Conservation (phyloP, 148 eudicot genomes). For the Diospyros lotus region DNA sequence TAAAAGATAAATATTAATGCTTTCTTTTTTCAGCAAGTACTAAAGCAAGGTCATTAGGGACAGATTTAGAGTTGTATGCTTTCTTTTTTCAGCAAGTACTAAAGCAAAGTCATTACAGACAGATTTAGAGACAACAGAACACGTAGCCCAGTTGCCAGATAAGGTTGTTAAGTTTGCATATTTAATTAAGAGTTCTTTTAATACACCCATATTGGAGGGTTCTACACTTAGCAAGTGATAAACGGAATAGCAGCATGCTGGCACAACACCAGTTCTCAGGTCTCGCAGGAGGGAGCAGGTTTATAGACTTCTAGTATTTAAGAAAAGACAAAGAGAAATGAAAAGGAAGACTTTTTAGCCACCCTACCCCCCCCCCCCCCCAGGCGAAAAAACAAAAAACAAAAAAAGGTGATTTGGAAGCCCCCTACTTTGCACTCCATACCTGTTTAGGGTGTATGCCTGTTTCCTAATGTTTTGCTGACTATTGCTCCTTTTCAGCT, state of each 20-base stretch:
- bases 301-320: not conserved
- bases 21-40: too few species aligned
- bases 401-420: not conserved
- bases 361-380: not conserved
- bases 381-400: too few species aligned
- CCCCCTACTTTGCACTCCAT: not conserved
- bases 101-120: too few species aligned
- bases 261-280: not conserved
- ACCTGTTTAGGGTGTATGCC: not conserved
- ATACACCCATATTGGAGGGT: too few species aligned
- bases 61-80: too few species aligned
- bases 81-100: too few species aligned
- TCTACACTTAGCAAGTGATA: not conserved
- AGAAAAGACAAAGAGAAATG: too few species aligned
- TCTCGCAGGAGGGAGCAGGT: not conserved
- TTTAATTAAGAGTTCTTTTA: too few species aligned
- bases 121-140: not conserved
- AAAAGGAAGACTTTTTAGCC: not conserved
- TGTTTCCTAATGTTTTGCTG: not conserved
- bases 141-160: not conserved
- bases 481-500: not conserved
- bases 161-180: not conserved
- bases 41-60: too few species aligned
- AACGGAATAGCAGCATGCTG: not conserved
- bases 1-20: not conserved